Conservation (phyloP, 495 filamentous ascomycete species). For the Pseudomonodictys pantanalensis region DNA sequence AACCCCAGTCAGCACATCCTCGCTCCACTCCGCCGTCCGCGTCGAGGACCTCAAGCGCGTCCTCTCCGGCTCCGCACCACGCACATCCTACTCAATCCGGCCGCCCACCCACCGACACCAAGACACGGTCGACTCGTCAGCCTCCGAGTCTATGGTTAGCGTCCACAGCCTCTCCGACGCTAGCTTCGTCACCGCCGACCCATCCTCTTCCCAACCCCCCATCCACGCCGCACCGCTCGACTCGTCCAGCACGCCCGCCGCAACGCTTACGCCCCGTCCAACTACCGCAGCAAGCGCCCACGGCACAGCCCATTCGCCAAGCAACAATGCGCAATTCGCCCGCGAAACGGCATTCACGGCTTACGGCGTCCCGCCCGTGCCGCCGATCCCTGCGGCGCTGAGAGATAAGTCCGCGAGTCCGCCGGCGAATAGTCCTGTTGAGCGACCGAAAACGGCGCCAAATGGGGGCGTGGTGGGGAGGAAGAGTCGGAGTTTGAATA, state of each 20-base stretch:
- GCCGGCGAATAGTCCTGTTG: neutral
- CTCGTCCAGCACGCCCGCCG: neutral
- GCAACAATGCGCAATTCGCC: neutral
- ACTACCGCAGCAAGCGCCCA: neutral
- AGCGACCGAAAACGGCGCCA: slow-evolving; percentile 24
- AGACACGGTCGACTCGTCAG: slow-evolving; percentile 10
- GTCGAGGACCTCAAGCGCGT: slow-evolving; percentile 84
- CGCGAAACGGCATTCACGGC: slow-evolving; percentile 7
- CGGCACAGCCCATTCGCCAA: neutral
- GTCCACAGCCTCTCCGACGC: slow-evolving; percentile 21
- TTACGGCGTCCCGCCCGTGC: slow-evolving; percentile 26
- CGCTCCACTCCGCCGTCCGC: slow-evolving; percentile 65
- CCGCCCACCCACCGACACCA: slow-evolving; percentile 1
- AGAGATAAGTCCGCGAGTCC: slow-evolving; percentile 14
- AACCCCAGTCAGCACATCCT: slow-evolving; percentile 54
- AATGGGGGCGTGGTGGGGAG: slow-evolving; percentile 15
- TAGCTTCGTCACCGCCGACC: slow-evolving; percentile 24
- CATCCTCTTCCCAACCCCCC: neutral
- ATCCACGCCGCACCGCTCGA: neutral
- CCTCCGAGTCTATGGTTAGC: slow-evolving; percentile 31
- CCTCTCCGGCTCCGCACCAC: slow-evolving; percentile 49
- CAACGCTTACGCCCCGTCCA: slow-evolving; percentile 5
- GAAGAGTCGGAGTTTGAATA: slow-evolving; percentile 25
- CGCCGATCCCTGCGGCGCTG: slow-evolving; percentile 26
- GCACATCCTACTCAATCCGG: slow-evolving; percentile 17